Conservation (phyloP, 169 alveolate species). For the Cryptosporidium meleagridis region DNA sequence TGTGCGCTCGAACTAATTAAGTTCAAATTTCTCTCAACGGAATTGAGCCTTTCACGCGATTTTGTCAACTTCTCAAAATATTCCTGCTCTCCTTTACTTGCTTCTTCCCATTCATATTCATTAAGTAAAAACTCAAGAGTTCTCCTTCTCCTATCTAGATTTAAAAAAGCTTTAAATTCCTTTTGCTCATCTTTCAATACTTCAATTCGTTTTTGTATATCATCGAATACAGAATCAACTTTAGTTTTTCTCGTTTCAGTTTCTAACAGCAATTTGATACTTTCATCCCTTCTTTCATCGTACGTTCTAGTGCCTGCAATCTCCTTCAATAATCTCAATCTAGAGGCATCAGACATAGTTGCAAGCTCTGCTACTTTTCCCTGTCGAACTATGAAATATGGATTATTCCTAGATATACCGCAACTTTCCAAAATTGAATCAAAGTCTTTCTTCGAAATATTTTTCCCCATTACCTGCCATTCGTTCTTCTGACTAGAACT, state of each 20-base stretch:
- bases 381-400: slow-evolving; percentile 85
- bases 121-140: slow-evolving; percentile 39
- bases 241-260: slow-evolving; percentile 78
- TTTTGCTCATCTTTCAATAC: slow-evolving; percentile 74
- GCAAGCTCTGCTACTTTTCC: slow-evolving; percentile 84
- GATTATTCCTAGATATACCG: slow-evolving; percentile 85
- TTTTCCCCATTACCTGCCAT: slow-evolving; percentile 81
- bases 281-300: slow-evolving; percentile 84
- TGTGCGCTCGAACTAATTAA: not conserved
- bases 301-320: slow-evolving; percentile 84
- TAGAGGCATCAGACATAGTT: slow-evolving; percentile 82
- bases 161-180: slow-evolving; percentile 77
- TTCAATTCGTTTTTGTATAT: slow-evolving; percentile 77
- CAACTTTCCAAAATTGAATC: slow-evolving; percentile 83
- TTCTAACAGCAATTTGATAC: slow-evolving; percentile 77
- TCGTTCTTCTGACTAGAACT: slow-evolving; percentile 81
- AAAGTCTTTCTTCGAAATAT: slow-evolving; percentile 83
- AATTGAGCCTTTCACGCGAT: slow-evolving; percentile 15
- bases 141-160: slow-evolving; percentile 57
- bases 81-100: slow-evolving; percentile 59
- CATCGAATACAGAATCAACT: slow-evolving; percentile 79
- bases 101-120: slow-evolving; percentile 71
- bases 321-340: slow-evolving; percentile 81
- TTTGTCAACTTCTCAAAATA: slow-evolving; percentile 34
- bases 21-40: not conserved